Conservation (phyloP, 352 stramenopile genomes). For the Plasmopara halstedii region DNA sequence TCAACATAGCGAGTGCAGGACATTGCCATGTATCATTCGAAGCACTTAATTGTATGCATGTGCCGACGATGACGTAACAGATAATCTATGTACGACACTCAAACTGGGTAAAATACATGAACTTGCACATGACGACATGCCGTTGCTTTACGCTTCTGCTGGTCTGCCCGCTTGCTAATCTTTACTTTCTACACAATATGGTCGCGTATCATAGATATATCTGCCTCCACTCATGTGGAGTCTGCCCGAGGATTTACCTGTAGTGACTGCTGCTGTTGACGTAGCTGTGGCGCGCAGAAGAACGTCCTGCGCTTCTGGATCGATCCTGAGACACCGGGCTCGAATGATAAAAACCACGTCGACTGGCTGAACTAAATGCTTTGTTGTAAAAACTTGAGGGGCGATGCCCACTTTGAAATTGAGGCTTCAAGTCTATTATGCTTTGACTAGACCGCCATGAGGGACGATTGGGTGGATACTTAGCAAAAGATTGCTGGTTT, state of each 20-base stretch:
- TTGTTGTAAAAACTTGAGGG: constrained; percentile 41
- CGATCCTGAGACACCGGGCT: constrained; percentile 47
- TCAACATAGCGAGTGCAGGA: too few relatives aligned
- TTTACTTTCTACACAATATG: constrained; percentile 30
- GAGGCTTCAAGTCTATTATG: constrained; percentile 47
- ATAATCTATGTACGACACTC: constrained; percentile 4
- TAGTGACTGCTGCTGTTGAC: constrained; percentile 21
- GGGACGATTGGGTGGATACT: constrained; percentile 45
- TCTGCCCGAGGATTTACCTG: constrained; percentile 19
- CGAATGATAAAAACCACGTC: constrained; percentile 40
- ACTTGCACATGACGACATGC: constrained; percentile 12
- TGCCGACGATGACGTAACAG: not conserved
- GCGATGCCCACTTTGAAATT: constrained; percentile 27
- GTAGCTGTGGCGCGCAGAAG: constrained; percentile 31
- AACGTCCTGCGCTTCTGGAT: constrained; percentile 37
- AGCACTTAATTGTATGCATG: too few relatives aligned
- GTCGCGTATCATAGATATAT: constrained; percentile 30
- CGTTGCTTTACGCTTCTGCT: too few relatives aligned
- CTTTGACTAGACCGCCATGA: constrained; percentile 58
- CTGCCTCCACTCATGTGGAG: constrained; percentile 6
- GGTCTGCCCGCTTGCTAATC: constrained; percentile 7
- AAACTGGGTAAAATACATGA: not conserved
- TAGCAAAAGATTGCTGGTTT: constrained; percentile 43
- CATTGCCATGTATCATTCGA: too few relatives aligned
- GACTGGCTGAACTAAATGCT: constrained; percentile 9